Evolutionary conservation across 169 alveolate species (phyloP), one percentile per base, ranked within the genome.

Genomic region (Plasmodium chabaudi): DNA sequence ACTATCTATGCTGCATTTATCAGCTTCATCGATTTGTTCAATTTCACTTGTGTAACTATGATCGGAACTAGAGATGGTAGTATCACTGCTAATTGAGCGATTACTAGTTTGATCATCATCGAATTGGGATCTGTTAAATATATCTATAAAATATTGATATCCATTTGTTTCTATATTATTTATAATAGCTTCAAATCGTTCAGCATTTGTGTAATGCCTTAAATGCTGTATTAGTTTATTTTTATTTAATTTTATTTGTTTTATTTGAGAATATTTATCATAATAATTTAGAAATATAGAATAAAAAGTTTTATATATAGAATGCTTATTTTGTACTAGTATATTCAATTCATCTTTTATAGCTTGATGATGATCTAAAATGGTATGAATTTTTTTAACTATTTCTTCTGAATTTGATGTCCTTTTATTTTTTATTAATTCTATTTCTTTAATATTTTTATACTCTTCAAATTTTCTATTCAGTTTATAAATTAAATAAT

Each of bases 281-380:
- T 86, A 86, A 47, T 86, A 86, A 64, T 86, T 56, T 72, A 86
- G 39, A 70, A 86, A 86, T 69, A 86, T 86, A 7, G 87, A 86
- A 47, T 69, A 70, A 27, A 86, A 86, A 1, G 53, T 86, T 59
- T 86, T 73, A 72, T 86, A 86, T 42, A 86, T 86, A 51, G 23
- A 71, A 44, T 60, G 84, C 39, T 86, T 86, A 63, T 86, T 86
- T 63, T 69, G 55, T 72, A 57, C 59, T 55, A 86, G 17, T 7
- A 23, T 86, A 39, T 86, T 27, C 25, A 86, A 56, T 49, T 86
- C 91, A 13, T 60, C 65, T 64, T 59, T 59, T 42, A 86, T 59
- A 34, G 57, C 51, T 51, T 86, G 34, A 53, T 86, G 71, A 23
- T 12, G 25, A 23, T 23, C 57, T 59, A 86, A 69, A 23, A 86